Evolutionary conservation across 2,329 filamentous ascomycete genomes (phyloP).

Genomic region (Dactylonectria estremocensis): DNA sequence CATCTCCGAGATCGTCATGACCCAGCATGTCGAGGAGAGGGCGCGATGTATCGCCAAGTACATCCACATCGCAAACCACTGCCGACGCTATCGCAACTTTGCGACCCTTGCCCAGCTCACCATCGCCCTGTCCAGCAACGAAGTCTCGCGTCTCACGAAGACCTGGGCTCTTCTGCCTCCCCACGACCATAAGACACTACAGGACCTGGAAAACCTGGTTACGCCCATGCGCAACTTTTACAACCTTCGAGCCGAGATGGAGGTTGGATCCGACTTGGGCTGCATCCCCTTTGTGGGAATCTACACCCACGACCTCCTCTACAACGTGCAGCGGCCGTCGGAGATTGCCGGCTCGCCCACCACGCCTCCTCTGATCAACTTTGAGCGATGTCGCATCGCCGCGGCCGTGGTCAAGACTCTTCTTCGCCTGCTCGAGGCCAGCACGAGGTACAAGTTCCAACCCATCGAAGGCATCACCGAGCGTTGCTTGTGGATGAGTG

Average conservation of each 20-base stretch:
- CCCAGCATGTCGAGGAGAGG: conserved; percentile 79
- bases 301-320: conserved; percentile 87
- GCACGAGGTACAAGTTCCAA: conserved; percentile 80
- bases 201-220: conserved; percentile 79
- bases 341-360: conserved; percentile 79
- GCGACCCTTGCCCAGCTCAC: conserved; percentile 87
- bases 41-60: conserved; percentile 84
- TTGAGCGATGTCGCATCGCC: conserved; percentile 84
- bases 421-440: conserved; percentile 83
- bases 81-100: conserved; percentile 84
- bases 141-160: conserved; percentile 75
- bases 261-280: conserved; percentile 75
- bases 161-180: conserved; percentile 82
- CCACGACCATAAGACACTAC: conserved; percentile 76
- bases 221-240: conserved; percentile 85
- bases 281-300: conserved; percentile 89
- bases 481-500: conserved; percentile 88
- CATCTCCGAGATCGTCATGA: conserved; percentile 84
- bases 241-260: conserved; percentile 85
- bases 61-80: conserved; percentile 85
- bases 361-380: conserved; percentile 82
- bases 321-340: conserved; percentile 84
- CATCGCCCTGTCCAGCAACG: conserved; percentile 82
- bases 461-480: conserved; percentile 84
- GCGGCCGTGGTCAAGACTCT: conserved; percentile 86